Evolutionary conservation across 495 filamentous ascomycete species (phyloP).

Genomic region (Arthonia radiata): DNA sequence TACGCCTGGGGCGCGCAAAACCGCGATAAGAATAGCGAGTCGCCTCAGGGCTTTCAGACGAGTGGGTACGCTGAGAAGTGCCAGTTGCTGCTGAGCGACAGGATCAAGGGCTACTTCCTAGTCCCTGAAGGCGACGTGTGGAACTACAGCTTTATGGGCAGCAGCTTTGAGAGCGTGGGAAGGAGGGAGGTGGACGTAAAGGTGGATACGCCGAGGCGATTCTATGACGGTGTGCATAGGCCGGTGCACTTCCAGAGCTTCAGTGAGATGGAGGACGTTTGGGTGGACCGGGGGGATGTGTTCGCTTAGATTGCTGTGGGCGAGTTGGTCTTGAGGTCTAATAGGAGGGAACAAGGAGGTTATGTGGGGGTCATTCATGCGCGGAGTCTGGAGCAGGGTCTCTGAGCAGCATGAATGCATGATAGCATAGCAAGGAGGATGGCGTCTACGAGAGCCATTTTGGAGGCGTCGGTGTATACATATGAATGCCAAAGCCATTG

Average conservation of each 20-base stretch:
- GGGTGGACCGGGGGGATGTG: conserved; percentile 67
- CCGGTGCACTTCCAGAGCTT: conserved; percentile 89
- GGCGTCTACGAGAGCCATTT: too few relatives aligned
- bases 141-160: conserved; percentile 98
- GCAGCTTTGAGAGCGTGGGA: conserved; percentile 60
- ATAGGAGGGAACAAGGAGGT: too few relatives aligned
- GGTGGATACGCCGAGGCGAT: conserved; percentile 69
- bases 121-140: conserved; percentile 77
- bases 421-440: too few relatives aligned
- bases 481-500: too few relatives aligned
- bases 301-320: conserved; percentile 30
- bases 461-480: too few relatives aligned
- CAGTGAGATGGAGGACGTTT: conserved; percentile 72
- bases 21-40: conserved; percentile 71
- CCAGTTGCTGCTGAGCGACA: conserved; percentile 74
- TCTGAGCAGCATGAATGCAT: too few relatives aligned
- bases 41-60: conserved; percentile 80
- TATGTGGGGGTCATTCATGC: too few relatives aligned
- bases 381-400: too few relatives aligned
- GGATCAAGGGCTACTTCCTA: conserved; percentile 83
- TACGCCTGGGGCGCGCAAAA: conserved; percentile 98
- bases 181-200: conserved; percentile 78
- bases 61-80: conserved; percentile 75
- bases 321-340: too few relatives aligned
- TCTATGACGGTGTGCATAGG: conserved; percentile 84